These are phyloP conservation scores for Sanguinoderma infundibulare DNA, from an alignment of 1,284 basidiomycete species.

Conservation along the genomic window DNA sequence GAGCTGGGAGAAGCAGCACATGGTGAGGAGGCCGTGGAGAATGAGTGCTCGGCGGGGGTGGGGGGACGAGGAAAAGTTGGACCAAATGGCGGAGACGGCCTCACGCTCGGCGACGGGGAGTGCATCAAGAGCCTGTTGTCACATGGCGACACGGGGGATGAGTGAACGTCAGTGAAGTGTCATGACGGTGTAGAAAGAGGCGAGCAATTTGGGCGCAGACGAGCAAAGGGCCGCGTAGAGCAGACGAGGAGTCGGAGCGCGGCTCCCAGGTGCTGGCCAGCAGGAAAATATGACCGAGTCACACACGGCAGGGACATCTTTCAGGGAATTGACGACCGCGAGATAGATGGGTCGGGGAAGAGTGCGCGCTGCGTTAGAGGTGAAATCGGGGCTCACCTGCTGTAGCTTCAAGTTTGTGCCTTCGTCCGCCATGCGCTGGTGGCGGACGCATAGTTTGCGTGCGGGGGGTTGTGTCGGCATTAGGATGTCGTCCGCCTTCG, in stretches of 20 bases:
- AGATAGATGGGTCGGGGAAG: background rate
- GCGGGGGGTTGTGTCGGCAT: conserved; percentile 45
- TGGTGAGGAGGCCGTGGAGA: conserved; percentile 96
- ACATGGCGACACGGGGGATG: too few species aligned
- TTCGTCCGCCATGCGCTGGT: conserved; percentile 98
- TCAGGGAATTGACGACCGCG: background rate
- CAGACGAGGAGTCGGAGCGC: background rate
- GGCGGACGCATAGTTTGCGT: conserved; percentile 85
- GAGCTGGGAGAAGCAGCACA: conserved; percentile 99
- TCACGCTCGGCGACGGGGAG: conserved; percentile 90
- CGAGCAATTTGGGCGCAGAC: background rate
- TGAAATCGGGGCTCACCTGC: conserved; percentile 61
- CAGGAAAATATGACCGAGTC: background rate
- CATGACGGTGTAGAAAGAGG: background rate
- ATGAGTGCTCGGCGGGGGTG: conserved; percentile 92
- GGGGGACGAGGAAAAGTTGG: conserved; percentile 93
- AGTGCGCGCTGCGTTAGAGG: background rate
- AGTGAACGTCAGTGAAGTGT: background rate
- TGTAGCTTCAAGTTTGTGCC: conserved; percentile 93
- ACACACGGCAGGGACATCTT: too few species aligned
- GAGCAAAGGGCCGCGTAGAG: background rate
- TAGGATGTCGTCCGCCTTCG: conserved; percentile 9
- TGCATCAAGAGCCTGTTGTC: conserved; percentile 83
- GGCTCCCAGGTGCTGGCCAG: background rate
- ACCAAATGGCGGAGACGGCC: conserved; percentile 94